Evolutionary conservation across 2,329 filamentous ascomycete genomes (phyloP).

Genomic region (Cercospora brassicicola): DNA sequence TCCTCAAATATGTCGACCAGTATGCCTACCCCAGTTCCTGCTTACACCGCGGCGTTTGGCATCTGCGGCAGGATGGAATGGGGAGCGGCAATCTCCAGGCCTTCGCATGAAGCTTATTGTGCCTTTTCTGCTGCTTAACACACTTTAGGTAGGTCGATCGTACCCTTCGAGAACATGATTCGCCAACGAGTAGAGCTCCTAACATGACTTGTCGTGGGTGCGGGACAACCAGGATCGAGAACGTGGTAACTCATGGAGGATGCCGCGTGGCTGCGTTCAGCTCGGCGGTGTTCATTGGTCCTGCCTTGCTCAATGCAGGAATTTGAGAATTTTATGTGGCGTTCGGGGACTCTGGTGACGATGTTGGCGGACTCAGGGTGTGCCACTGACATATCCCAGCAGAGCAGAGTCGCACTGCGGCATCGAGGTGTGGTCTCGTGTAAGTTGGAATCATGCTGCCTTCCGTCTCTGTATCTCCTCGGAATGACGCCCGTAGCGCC

Average conservation of each 20-base stretch:
- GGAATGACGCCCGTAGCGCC: neutral
- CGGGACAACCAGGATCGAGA: neutral
- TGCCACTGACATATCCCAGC: no score
- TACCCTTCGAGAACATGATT: neutral
- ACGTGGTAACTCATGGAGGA: neutral
- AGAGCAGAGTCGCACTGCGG: no score
- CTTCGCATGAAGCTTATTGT: constrained; percentile 6
- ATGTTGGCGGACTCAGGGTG: neutral
- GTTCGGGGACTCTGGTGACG: neutral
- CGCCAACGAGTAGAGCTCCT: neutral
- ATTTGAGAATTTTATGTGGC: neutral
- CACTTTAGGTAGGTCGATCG: constrained; percentile 1
- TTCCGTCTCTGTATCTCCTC: neutral
- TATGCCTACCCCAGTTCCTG: neutral
- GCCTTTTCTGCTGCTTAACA: neutral
- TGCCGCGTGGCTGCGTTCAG: neutral
- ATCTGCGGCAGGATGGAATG: neutral
- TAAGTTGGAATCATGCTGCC: no score
- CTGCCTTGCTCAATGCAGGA: neutral
- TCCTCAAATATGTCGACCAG: neutral
- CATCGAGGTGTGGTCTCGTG: no score
- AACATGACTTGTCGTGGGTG: neutral
- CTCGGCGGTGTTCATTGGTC: neutral
- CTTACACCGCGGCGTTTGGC: neutral
- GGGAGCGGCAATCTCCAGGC: neutral